Conservation (phyloP, 805 yeast species). For the Zygoascus ofunaensis region DNA sequence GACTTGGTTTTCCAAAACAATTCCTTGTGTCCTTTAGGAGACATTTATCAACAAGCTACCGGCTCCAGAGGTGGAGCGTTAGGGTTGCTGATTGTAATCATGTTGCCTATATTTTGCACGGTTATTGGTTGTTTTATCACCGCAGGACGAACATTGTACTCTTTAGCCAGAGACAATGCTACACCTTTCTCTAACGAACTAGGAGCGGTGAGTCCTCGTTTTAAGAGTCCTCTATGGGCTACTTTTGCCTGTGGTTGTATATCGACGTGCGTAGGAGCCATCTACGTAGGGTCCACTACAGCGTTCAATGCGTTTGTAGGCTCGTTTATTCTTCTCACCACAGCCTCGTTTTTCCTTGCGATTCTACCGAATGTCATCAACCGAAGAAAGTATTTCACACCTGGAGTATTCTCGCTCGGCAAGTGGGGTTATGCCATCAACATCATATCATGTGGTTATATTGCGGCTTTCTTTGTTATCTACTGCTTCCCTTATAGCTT, state of each 20-base stretch:
- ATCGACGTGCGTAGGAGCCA: constrained; percentile 48
- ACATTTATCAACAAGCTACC: constrained; percentile 52
- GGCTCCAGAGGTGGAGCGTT: constrained; percentile 44
- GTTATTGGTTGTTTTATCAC: constrained; percentile 43
- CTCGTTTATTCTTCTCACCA: constrained; percentile 50
- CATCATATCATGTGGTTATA: constrained; percentile 42
- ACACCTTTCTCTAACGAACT: constrained; percentile 46
- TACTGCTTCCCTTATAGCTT: constrained; percentile 51
- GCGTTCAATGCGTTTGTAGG: constrained; percentile 59
- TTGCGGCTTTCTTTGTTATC: constrained; percentile 49
- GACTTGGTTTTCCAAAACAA: constrained; percentile 39
- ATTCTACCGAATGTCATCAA: too few species aligned
- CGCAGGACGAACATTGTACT: constrained; percentile 66
- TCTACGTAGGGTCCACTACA: constrained; percentile 56
- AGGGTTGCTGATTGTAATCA: constrained; percentile 40
- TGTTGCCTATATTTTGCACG: constrained; percentile 49
- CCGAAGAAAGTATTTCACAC: too few species aligned
- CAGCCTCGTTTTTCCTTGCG: too few species aligned
- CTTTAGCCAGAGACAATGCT: constrained; percentile 59
- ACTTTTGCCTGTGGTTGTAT: constrained; percentile 45
- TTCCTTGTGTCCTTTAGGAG: constrained; percentile 57
- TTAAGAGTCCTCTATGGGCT: constrained; percentile 52
- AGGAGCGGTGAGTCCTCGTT: constrained; percentile 37
- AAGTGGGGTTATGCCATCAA: neutral
- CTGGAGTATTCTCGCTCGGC: too few species aligned